Percentiles rank a stretch among this genome's conserved stretches.
Evolutionary conservation across 2,329 filamentous ascomycete species (phyloP).

Genomic region (Cercospora beticola): DNA sequence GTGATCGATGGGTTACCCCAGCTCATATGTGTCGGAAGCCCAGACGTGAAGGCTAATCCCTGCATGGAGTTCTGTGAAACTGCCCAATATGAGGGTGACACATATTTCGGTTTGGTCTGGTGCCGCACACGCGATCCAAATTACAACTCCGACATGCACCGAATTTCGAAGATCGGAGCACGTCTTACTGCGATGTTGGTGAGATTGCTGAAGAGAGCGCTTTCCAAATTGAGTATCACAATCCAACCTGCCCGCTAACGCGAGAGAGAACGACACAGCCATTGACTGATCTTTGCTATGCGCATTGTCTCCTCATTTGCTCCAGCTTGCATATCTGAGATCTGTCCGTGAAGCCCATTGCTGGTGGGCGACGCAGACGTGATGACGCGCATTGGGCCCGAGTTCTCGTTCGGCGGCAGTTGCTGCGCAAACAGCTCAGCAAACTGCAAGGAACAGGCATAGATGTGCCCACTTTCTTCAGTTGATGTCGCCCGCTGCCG

Average conservation of each 20-base stretch:
- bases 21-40: slow-evolving; percentile 10
- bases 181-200: not conserved
- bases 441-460: not conserved
- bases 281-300: not conserved
- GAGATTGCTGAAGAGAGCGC: not conserved
- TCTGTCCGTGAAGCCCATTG: not conserved
- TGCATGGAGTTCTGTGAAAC: not conserved
- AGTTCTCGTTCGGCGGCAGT: not conserved
- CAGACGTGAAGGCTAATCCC: slow-evolving; percentile 1
- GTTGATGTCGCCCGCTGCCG: not conserved
- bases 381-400: not conserved
- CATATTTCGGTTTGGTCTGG: not conserved
- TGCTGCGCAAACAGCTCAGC: not conserved
- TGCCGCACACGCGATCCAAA: not conserved
- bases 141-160: slow-evolving; percentile 2
- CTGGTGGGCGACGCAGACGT: not conserved
- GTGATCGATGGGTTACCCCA: slow-evolving; percentile 10
- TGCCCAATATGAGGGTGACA: slow-evolving; percentile 12
- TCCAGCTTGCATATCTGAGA: not conserved
- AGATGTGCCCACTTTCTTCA: not conserved
- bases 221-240: no score
- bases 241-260: not conserved
- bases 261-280: not conserved
- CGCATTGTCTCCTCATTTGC: not conserved
- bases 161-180: not conserved